A percentile compares a stretch with the other conserved stretches of the same genome.
These are phyloP conservation scores for Septoria petroselini DNA, from an alignment of 2,329 filamentous ascomycete genomes.

Conservation along the genomic window DNA sequence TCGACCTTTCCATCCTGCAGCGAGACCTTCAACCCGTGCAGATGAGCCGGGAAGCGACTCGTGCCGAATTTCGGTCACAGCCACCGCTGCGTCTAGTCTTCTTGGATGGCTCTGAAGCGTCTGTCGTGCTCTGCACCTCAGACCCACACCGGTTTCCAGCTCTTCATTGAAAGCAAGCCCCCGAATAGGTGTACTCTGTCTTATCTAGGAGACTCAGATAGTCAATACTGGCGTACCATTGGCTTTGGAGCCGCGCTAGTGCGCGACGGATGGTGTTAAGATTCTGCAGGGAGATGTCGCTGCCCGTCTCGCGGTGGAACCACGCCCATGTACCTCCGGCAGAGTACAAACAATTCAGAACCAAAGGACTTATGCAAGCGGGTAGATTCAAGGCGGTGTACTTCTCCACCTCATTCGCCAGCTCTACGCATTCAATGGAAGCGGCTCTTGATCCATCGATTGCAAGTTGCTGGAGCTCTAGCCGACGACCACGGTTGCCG, in stretches of 20 bases:
- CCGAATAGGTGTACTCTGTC: conserved; percentile 11
- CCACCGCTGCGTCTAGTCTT: too few relatives aligned
- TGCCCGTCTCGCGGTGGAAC: conserved; percentile 22
- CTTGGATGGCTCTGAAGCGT: too few relatives aligned
- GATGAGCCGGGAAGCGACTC: too few relatives aligned
- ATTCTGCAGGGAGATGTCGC: conserved; percentile 10
- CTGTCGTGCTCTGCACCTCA: too few relatives aligned
- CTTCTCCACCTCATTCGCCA: conserved; percentile 17
- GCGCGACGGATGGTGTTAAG: conserved; percentile 13
- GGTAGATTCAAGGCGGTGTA: conserved; percentile 1
- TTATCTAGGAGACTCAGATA: conserved; percentile 12
- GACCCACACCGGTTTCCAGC: too few relatives aligned
- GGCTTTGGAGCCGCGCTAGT: not conserved
- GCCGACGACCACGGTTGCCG: conserved; percentile 17
- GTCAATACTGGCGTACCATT: conserved; percentile 10
- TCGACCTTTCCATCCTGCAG: too few relatives aligned
- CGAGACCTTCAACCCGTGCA: too few relatives aligned
- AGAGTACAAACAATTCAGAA: conserved; percentile 19
- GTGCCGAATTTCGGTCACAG: too few relatives aligned
- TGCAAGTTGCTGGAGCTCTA: conserved; percentile 25
- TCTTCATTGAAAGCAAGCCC: conserved; percentile 8
- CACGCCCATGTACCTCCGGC: conserved; percentile 23
- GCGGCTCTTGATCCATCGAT: conserved; percentile 22
- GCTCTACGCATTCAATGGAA: conserved; percentile 10
- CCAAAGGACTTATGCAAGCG: conserved; percentile 18